Base-by-base conservation (phyloP, 257 asterid species). In the Jasminum sambac region DNA sequence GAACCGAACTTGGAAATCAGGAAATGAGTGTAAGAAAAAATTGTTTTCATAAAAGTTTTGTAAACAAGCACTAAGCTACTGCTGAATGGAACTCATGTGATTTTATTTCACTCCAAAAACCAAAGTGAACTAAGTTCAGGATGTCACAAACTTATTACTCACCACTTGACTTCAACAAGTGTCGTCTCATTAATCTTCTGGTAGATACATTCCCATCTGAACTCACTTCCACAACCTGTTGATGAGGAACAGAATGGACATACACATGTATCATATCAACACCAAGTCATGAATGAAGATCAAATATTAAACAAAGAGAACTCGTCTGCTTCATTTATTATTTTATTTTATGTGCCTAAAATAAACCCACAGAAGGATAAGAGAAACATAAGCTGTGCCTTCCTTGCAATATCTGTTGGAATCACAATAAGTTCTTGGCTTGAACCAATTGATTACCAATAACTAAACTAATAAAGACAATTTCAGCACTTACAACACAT, bases 171-270 rank as follows among this genome's bases (percentile, higher is more conserved):
- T 95, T 95, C 75, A 95, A 68, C 81, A 95, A 80, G 78, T 89
- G 85, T 72, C 94, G 66, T 70, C 98, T 87, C 79, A 87, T 88
- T 72, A 95, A 89, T 86, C 89, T 91, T 78, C 96, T 79, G 37
- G 89, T 91, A n/a, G 99, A 90, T 63, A 95, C 90, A 78, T 69
- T 76, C 69, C 97, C 98, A 70, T 79, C 80, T 24, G 90, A 79
- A 76, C 80, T 83, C 16, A 95, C 99, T 87, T 95, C 99, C 75
- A 95, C 96, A 55, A 95, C 99, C 99, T 92, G 82, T 76, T 71
- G 77, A 73, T 17, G 44, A 42, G 64, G 69, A 76, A 76, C 61
- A 34, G 50, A 48, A 48, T 48, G 61, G 14, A 19, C 13, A 77
- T 75, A 55, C 61, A 19, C 24, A 46, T 61, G 60, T 59, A 68